Base-by-base conservation (phyloP, 106 monocot genomes). In the Alisma plantagoaquatica region DNA sequence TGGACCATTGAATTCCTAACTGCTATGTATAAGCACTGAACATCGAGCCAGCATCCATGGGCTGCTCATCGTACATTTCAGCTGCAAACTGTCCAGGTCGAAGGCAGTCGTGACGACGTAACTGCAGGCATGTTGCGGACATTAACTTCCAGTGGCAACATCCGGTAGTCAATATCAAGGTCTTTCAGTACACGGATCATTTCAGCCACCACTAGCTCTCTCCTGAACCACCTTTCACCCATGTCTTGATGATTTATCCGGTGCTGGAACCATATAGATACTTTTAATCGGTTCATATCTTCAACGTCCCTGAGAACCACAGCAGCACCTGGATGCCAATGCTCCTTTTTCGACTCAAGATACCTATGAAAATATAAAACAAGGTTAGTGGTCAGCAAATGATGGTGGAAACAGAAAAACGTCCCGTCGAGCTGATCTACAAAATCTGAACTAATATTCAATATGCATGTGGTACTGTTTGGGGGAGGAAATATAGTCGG, bases 231-330 rank as follows among this genome's bases (percentile, higher is more conserved):
- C 52, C 67, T 87, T 61, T 58, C 18, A 20, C 87, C 93, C 87
- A 94, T 87, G 29, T 87, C 64, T 61, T 94, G 87, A 42, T 76
- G 73, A 49, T 94, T 94, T 12, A 87, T 87, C 2, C 75, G 56
- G 44, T 94, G 92, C 1, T 70, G 56, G 60, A 83, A 68, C 83
- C 83, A 94, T 26, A 94, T 63, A 5, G 93, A 80, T 8, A 94
- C 47, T 24, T 70, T 87, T 29, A 94, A 20, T 32, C 63, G 73
- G 61, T 87, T 94, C 76, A 76, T 75, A 33, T 94, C 93, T 23
- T 87, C 87, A n/a, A 94, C 75, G 14, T 94, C 93, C 41, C 53
- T 80, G 17, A 94, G 49, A 3, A 93, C 75, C n/a, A 87, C 69
- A 2, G 44, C 14, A 6, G 83, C 31, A 14, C 50, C 50, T 1